phyloP scores from a whole-genome alignment of 2,329 filamentous ascomycete genomes.

The Atkinsonella texensis region DNA sequence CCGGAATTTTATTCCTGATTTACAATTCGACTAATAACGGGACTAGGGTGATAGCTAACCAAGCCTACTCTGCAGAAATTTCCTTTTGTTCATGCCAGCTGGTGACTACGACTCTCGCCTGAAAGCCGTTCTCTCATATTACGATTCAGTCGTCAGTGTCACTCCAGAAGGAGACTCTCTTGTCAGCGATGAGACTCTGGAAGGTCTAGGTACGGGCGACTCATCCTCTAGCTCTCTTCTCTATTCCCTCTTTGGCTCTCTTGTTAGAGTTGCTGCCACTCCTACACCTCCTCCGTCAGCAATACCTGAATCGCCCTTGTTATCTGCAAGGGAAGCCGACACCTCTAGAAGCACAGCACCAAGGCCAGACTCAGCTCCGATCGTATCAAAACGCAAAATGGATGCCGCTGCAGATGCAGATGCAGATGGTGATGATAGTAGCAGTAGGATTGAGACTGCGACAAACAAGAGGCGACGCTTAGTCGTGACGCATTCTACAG shows the following conservation, averaged over 20 bases:
- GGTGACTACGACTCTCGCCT: constrained; percentile 56
- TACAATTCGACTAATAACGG: background rate
- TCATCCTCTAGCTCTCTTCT: constrained; percentile 43
- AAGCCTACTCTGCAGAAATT: constrained; percentile 49
- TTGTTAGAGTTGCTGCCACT: constrained; percentile 51
- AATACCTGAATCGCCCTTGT: background rate
- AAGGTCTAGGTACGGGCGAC: constrained; percentile 82
- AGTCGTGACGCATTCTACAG: constrained; percentile 12
- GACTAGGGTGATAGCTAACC: constrained; percentile 5
- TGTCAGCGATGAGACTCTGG: constrained; percentile 78
- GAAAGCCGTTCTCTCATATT: constrained; percentile 78
- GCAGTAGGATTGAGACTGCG: constrained; percentile 12
- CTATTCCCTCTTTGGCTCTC: constrained; percentile 62
- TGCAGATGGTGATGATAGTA: constrained; percentile 8
- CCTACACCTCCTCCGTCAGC: constrained; percentile 25
- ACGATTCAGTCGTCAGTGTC: constrained; percentile 76
- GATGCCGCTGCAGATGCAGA: constrained; percentile 2
- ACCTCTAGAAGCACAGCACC: background rate
- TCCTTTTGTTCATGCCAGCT: constrained; percentile 75
- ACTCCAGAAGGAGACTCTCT: constrained; percentile 90
- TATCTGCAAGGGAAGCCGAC: background rate
- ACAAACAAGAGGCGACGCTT: constrained; percentile 14
- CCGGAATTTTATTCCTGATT: background rate
- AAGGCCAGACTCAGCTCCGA: background rate
- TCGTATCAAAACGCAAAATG: constrained; percentile 8